These are phyloP conservation scores for Talaromyces proteolyticus DNA, from an alignment of 495 filamentous ascomycete species.

Conservation along the genomic window DNA sequence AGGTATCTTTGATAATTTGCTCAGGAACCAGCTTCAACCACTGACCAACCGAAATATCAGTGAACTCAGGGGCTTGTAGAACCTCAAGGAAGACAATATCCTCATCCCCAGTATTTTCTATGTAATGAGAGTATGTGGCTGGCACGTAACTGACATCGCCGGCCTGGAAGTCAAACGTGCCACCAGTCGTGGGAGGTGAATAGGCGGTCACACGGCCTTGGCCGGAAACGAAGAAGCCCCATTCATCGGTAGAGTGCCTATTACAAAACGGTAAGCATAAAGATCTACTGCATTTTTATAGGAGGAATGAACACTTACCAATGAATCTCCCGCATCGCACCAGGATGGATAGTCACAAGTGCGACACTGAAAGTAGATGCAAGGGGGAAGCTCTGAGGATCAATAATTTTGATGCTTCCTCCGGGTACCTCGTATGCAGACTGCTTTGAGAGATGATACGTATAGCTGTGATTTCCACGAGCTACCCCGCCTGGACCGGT, in stretches of 20 bases:
- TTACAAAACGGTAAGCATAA: neutral
- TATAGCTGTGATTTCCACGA: constrained; percentile 35
- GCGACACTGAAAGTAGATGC: constrained; percentile 26
- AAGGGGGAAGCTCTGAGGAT: constrained; percentile 48
- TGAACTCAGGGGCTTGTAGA: constrained; percentile 49
- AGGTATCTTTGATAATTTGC: constrained; percentile 47
- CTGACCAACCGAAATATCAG: constrained; percentile 47
- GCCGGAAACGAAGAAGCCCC: constrained; percentile 57
- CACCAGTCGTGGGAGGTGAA: constrained; percentile 35
- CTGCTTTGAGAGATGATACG: constrained; percentile 51
- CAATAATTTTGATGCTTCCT: constrained; percentile 50
- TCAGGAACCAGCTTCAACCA: constrained; percentile 45
- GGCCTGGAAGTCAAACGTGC: constrained; percentile 59
- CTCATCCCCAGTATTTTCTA: constrained; percentile 56
- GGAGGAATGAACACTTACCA: neutral
- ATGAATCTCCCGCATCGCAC: constrained; percentile 68
- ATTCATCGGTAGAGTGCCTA: constrained; percentile 47
- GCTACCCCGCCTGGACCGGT: constrained; percentile 46
- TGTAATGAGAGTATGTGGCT: constrained; percentile 46
- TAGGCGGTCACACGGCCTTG: constrained; percentile 55
- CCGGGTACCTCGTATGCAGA: constrained; percentile 39
- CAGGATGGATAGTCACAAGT: constrained; percentile 60
- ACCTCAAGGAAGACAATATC: constrained; percentile 57
- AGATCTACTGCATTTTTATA: neutral
- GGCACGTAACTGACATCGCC: constrained; percentile 60